Evolutionary conservation across 768 basidiomycete species (phyloP).

Genomic region (Hortiboletus campestris): DNA sequence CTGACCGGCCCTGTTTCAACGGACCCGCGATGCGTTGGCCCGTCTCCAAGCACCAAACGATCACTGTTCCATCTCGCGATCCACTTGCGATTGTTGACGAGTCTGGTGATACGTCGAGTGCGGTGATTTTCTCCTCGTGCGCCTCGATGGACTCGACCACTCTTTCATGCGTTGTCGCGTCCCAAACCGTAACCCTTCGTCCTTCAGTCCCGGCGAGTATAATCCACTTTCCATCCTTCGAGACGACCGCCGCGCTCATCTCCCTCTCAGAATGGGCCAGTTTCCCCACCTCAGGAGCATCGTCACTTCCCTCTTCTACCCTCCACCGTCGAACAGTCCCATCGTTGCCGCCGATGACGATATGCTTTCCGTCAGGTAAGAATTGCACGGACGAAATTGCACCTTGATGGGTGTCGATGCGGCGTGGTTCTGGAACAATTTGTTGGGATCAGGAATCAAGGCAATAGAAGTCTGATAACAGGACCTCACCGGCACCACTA

Average conservation of each 20-base stretch:
- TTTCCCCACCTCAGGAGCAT: not conserved
- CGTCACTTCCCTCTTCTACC: not conserved
- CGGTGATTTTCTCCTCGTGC: conserved; percentile 15
- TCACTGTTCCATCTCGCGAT: conserved; percentile 18
- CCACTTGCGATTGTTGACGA: conserved; percentile 21
- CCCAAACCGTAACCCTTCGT: conserved; percentile 9
- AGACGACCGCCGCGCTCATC: not conserved
- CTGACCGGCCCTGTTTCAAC: conserved; percentile 6
- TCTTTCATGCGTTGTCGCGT: conserved; percentile 2
- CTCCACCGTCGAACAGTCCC: conserved; percentile 11
- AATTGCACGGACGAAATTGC: conserved; percentile 10
- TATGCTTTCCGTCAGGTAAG: conserved; percentile 5
- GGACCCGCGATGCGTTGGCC: conserved; percentile 15
- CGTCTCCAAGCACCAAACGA: conserved; percentile 22
- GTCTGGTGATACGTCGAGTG: conserved; percentile 22
- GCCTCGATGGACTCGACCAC: conserved; percentile 6
- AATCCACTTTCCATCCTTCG: conserved; percentile 20
- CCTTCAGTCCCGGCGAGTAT: not conserved
- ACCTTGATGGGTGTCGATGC: not conserved
- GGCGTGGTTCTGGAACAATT: conserved; percentile 2
- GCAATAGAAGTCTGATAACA: not conserved
- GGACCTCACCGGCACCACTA: not conserved
- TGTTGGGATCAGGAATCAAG: not conserved
- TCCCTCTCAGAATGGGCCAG: not conserved
- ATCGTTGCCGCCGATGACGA: conserved; percentile 4